Percentiles rank a stretch among this genome's conserved stretches.
Evolutionary conservation across 2,329 filamentous ascomycete species (phyloP).

Genomic region (Trichoderma sp.): DNA sequence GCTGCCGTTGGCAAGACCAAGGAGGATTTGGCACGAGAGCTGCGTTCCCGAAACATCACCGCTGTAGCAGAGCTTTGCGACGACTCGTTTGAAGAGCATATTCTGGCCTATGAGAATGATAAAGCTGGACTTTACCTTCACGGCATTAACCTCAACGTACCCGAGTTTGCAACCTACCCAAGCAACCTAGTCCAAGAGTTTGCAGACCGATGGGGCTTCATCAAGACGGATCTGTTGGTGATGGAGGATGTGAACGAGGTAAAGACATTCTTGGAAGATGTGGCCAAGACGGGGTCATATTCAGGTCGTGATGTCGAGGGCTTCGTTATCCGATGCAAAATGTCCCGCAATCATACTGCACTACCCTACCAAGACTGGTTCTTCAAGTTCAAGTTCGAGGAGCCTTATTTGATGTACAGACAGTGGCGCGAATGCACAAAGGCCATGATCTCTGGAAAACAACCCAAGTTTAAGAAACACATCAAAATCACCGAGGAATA

Average conservation of each 20-base stretch:
- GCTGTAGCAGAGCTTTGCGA: slow-evolving; percentile 96
- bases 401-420: slow-evolving; percentile 97
- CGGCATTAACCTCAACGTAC: slow-evolving; percentile 93
- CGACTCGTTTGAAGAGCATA: slow-evolving; percentile 94
- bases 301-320: slow-evolving; percentile 92
- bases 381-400: slow-evolving; percentile 99
- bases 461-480: slow-evolving; percentile 82
- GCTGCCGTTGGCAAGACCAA: slow-evolving; percentile 72
- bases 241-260: slow-evolving; percentile 73
- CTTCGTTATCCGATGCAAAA: slow-evolving; percentile 90
- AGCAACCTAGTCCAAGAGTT: slow-evolving; percentile 82
- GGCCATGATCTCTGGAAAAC: slow-evolving; percentile 71
- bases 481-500: slow-evolving; percentile 88
- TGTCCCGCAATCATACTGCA: slow-evolving; percentile 48
- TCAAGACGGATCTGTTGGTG: slow-evolving; percentile 76
- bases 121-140: slow-evolving; percentile 90
- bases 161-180: slow-evolving; percentile 84
- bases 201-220: slow-evolving; percentile 90
- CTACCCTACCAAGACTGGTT: slow-evolving; percentile 86
- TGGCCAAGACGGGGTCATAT: slow-evolving; percentile 85
- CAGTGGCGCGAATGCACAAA: slow-evolving; percentile 99
- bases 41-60: slow-evolving; percentile 82
- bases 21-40: slow-evolving; percentile 70
- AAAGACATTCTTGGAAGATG: slow-evolving; percentile 75
- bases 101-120: slow-evolving; percentile 80